phyloP scores from a whole-genome alignment of 2,329 filamentous ascomycete species.

The Pseudopithomyces maydicus region DNA sequence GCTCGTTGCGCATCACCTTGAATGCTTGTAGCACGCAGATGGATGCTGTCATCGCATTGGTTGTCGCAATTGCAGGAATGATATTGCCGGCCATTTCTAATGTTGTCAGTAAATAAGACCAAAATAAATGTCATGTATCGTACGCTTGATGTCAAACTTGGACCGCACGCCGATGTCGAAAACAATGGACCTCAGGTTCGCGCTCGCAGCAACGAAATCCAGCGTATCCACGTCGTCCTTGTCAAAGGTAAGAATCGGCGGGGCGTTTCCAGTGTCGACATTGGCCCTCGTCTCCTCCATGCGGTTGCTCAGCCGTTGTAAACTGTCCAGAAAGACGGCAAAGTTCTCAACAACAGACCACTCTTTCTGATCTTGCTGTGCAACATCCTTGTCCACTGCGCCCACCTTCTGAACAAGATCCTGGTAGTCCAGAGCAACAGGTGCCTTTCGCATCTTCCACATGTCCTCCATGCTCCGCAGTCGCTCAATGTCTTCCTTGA shows the following conservation, averaged over 20 bases:
- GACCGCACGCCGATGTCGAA: slow-evolving; percentile 89
- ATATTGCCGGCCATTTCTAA: slow-evolving; percentile 97
- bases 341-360: slow-evolving; percentile 89
- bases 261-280: slow-evolving; percentile 52
- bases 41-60: slow-evolving; percentile 93
- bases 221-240: slow-evolving; percentile 96
- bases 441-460: slow-evolving; percentile 85
- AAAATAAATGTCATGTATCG: slow-evolving; percentile 18
- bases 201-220: slow-evolving; percentile 89
- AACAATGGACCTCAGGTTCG: slow-evolving; percentile 86
- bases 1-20: slow-evolving; percentile 78
- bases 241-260: slow-evolving; percentile 81
- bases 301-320: slow-evolving; percentile 76
- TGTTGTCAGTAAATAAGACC: slow-evolving; percentile 6
- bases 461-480: slow-evolving; percentile 89
- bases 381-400: slow-evolving; percentile 58
- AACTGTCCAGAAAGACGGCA: slow-evolving; percentile 82
- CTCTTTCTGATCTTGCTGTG: slow-evolving; percentile 70
- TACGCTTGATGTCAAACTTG: slow-evolving; percentile 90
- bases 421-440: slow-evolving; percentile 74
- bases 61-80: slow-evolving; percentile 96
- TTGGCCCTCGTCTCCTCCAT: slow-evolving; percentile 67
- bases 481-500: slow-evolving; percentile 80
- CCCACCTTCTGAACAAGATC: slow-evolving; percentile 60
- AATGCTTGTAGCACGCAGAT: slow-evolving; percentile 91